These are phyloP conservation scores for Ecytonucleospora hepatopenaei DNA, from an alignment of 371 early-diverging fungal genomes.

Conservation along the genomic window DNA sequence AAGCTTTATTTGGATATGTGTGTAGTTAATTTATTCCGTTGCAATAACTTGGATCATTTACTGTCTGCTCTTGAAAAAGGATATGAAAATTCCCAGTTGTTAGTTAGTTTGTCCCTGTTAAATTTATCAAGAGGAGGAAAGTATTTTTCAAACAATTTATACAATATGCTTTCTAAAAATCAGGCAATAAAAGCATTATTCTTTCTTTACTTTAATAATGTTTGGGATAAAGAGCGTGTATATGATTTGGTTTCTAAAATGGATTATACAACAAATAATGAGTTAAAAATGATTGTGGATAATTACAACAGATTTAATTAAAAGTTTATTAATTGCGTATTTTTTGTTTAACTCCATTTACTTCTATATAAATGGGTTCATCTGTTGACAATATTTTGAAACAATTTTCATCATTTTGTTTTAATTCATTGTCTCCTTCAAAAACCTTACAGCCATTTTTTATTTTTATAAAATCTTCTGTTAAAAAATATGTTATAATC, in stretches of 20 bases:
- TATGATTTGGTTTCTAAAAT: slow-evolving; percentile 1
- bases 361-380: not conserved
- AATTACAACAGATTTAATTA: not conserved
- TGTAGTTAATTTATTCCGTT: slow-evolving; percentile 23
- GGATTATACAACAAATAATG: not conserved
- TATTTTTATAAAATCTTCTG: not conserved
- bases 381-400: not conserved
- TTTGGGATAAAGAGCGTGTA: slow-evolving; percentile 28
- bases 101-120: slow-evolving; percentile 27
- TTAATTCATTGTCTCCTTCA: not conserved
- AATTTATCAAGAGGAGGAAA: slow-evolving; percentile 37
- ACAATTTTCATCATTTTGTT: not conserved
- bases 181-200: slow-evolving; percentile 22
- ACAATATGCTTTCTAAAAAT: not conserved
- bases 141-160: slow-evolving; percentile 21
- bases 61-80: slow-evolving; percentile 26
- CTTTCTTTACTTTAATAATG: slow-evolving; percentile 22
- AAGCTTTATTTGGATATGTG: slow-evolving; percentile 35
- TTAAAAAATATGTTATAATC: not conserved
- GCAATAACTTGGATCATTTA: slow-evolving; percentile 41
- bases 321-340: not conserved
- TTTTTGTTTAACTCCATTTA: not conserved
- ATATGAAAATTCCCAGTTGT: slow-evolving; percentile 32
- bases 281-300: not conserved
- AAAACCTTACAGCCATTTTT: not conserved